Base-by-base conservation (phyloP, 2,329 filamentous ascomycete genomes). In the Trichophyton mentagrophytes region DNA sequence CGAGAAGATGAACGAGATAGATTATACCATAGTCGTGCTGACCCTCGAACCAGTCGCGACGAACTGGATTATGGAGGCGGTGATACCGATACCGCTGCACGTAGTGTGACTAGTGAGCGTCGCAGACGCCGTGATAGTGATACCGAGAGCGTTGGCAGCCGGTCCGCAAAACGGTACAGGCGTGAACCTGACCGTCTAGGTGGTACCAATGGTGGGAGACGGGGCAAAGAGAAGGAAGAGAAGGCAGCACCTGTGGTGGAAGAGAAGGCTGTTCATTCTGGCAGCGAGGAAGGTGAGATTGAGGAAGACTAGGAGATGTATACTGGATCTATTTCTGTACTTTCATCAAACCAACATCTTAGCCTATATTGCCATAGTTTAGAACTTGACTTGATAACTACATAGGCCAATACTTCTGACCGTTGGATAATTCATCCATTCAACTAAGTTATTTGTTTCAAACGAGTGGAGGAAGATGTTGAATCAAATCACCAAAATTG, bases 241-340 rank as follows among this genome's bases (percentile, higher is more conserved):
- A 67, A 40, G 65, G 65, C 57, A 67, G 67, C 55, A 49, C 68
- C 70, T 58, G 69, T 67, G 53, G 71, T 71, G 55, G 69, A 69
- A 57, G 70, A 72, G 53, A 71, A 70, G 58, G 68, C 74, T 3
- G 79, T 90, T 61, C 86, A 88, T 69, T 92, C 88, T 62, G 93
- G 93, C 59, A 96, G 91, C 70, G 93, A 99, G 76, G 93, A 99
- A 75, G 93, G 93, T 59, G 93, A 99, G 77, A 97, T 99, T 68
- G 93, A 96, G 74, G 91, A 97, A 78, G 77, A 79, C 63, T 79
- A 69, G 57, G 33, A 5, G 3, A 30, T 11, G 44, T 22, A 13
- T 13, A 38, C 33, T 4, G 11, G 8, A 38, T 38, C 33, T 38
- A 13, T 38, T 38, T 38, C 33, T 38, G 11, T 38, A 13, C 9